Evolutionary conservation across 345 rosid genomes (phyloP).

Genomic region (Pugionium dolabratum): DNA sequence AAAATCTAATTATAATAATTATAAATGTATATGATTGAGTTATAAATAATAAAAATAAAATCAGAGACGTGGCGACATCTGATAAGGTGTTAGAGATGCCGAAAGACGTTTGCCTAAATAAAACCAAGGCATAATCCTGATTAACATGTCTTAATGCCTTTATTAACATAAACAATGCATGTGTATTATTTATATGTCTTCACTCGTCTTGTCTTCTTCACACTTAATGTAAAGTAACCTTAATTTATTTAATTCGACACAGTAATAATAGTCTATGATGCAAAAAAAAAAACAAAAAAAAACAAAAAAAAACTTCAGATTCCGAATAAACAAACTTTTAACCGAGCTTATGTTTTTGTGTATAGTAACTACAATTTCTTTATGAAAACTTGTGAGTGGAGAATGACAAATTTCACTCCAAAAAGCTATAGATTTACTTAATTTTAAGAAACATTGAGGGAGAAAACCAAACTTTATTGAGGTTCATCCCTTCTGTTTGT

Average conservation of each 20-base stretch:
- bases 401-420: slow-evolving; percentile 30
- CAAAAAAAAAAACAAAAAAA: background rate
- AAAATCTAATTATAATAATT: background rate
- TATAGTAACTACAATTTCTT: background rate
- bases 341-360: slow-evolving; percentile 26
- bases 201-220: background rate
- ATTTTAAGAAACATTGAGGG: slow-evolving; percentile 19
- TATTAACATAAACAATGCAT: slow-evolving; percentile 31
- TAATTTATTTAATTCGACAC: background rate
- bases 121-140: slow-evolving; percentile 36
- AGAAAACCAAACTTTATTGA: slow-evolving; percentile 9
- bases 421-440: slow-evolving; percentile 7
- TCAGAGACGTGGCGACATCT: slow-evolving; percentile 25
- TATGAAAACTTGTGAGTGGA: slow-evolving; percentile 21
- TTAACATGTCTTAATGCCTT: slow-evolving; percentile 30
- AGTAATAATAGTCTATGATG: slow-evolving; percentile 1
- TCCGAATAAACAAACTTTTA: slow-evolving; percentile 25
- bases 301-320: slow-evolving; percentile 14
- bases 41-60: too few species aligned
- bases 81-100: slow-evolving; percentile 25
- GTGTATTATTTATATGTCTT: slow-evolving; percentile 34
- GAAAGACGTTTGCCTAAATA: slow-evolving; percentile 37
- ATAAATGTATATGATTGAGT: background rate
- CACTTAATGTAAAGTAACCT: slow-evolving; percentile 1
- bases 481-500: slow-evolving; percentile 37